Evolutionary conservation across 169 alveolate genomes (phyloP).

Genomic region (Fabrea salina): DNA sequence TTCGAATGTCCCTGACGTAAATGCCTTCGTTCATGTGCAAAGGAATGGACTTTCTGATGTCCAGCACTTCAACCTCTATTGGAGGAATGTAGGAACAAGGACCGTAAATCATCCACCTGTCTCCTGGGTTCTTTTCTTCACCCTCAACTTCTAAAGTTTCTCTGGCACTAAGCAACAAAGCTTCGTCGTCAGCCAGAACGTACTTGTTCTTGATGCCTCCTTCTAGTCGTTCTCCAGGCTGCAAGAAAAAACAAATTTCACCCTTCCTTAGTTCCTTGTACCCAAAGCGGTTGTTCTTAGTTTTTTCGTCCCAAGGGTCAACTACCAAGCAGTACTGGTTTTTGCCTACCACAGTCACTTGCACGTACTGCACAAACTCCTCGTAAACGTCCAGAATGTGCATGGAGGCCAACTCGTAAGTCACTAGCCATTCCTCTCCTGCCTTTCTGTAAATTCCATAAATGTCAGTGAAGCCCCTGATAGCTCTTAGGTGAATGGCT

Average conservation of each 20-base stretch:
- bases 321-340: constrained; percentile 57
- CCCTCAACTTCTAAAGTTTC: constrained; percentile 36
- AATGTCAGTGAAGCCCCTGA: constrained; percentile 42
- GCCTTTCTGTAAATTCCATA: constrained; percentile 57
- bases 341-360: constrained; percentile 47
- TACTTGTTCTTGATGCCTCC: constrained; percentile 55
- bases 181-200: constrained; percentile 62
- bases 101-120: constrained; percentile 75
- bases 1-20: constrained; percentile 65
- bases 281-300: constrained; percentile 49
- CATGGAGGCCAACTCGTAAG: constrained; percentile 35
- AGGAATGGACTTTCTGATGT: constrained; percentile 56
- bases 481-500: constrained; percentile 54
- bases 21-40: constrained; percentile 70
- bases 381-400: constrained; percentile 72
- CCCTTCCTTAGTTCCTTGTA: constrained; percentile 50
- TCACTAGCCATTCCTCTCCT: constrained; percentile 70
- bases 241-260: constrained; percentile 58
- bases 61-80: constrained; percentile 54
- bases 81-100: constrained; percentile 69
- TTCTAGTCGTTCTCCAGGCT: constrained; percentile 61
- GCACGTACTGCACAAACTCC: constrained; percentile 36
- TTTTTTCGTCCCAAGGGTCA: constrained; percentile 52
- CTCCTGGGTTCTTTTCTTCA: constrained; percentile 55
- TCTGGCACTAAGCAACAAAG: constrained; percentile 57